Conservation (phyloP, 1,284 basidiomycete genomes). For the Ustilago curta region DNA sequence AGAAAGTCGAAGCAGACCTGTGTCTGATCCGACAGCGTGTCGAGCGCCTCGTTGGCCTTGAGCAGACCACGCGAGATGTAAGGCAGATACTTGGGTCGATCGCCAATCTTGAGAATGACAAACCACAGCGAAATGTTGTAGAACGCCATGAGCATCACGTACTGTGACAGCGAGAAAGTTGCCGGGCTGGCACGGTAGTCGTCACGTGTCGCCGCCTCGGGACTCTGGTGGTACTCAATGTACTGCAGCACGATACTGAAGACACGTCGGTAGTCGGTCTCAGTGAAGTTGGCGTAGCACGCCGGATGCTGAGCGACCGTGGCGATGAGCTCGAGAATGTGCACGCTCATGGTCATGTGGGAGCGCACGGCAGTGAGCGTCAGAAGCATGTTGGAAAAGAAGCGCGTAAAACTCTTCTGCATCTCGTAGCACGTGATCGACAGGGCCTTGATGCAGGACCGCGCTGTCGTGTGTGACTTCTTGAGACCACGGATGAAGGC, state of each 20-base stretch:
- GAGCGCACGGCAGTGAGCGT: constrained; percentile 95
- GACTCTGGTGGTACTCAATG: constrained; percentile 77
- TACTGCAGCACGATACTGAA: constrained; percentile 96
- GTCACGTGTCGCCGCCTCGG: constrained; percentile 58
- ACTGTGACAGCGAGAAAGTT: constrained; percentile 90
- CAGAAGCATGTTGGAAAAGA: constrained; percentile 81
- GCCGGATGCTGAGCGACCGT: constrained; percentile 84
- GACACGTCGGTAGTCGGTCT: constrained; percentile 90
- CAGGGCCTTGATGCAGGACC: constrained; percentile 90
- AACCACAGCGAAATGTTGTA: constrained; percentile 96
- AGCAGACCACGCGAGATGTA: constrained; percentile 90
- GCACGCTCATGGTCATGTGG: constrained; percentile 90
- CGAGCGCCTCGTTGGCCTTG: constrained; percentile 84
- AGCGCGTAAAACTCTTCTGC: constrained; percentile 83
- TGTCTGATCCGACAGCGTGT: constrained; percentile 85
- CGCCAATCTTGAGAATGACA: constrained; percentile 84
- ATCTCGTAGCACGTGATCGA: constrained; percentile 91
- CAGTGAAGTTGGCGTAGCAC: constrained; percentile 91
- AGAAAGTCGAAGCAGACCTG: constrained; percentile 99
- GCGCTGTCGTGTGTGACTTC: constrained; percentile 82
- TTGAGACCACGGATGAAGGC: constrained; percentile 83
- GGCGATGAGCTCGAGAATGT: constrained; percentile 92
- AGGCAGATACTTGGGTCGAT: constrained; percentile 83
- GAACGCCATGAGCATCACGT: constrained; percentile 93
- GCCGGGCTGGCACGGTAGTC: constrained; percentile 63